Base-by-base conservation (phyloP, 805 yeast genomes). In the Barnettozyma siamensis region DNA sequence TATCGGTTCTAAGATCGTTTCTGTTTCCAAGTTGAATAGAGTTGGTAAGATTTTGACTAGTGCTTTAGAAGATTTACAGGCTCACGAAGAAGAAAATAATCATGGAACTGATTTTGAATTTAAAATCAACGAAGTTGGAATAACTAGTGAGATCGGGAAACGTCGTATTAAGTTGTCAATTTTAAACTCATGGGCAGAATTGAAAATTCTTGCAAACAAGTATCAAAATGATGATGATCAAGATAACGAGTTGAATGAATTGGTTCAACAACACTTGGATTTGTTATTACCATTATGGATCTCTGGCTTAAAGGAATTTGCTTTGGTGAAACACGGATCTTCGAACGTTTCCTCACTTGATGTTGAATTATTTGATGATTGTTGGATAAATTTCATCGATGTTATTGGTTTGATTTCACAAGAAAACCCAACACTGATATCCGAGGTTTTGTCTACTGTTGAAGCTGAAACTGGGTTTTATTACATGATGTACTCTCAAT, bases 261-360 rank as follows among this genome's bases (percentile, higher is more conserved):
- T 83, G 24, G 66, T 82, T 12, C 63, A 65, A 15, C 77, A 78
- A 26, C 81, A 86, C 54, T 69, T 78, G 38, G 70, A 68, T 5
- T 59, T 75, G 16, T 69, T 93, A 42, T 73, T 78, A 0, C 85
- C 95, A 0, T 62, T 88, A 39, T 93, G 98, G 98, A 72, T 86
- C 5, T 64, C 81, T 5, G 70, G 83, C 0, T 59, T 93, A 43
- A 72, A 85, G 38, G 96, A 89, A 43, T 85, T 72, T 54, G 83
- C 95, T 0, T 70, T 78, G 51, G 56, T 79, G 27, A 80, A 66
- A 37, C 69, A 65, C 31, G 59, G 62, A 3, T 23, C 31, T 13
- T 8, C 15, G 11, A 13, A 19, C 5, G 32, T 15, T 35, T 53
- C 55, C n/a, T 49, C 54, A 16, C 52, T 58, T 10, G 47, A 69